Base-by-base conservation (phyloP, 192 early-diverging fungal species). In the Helicostylum pulchrum region DNA sequence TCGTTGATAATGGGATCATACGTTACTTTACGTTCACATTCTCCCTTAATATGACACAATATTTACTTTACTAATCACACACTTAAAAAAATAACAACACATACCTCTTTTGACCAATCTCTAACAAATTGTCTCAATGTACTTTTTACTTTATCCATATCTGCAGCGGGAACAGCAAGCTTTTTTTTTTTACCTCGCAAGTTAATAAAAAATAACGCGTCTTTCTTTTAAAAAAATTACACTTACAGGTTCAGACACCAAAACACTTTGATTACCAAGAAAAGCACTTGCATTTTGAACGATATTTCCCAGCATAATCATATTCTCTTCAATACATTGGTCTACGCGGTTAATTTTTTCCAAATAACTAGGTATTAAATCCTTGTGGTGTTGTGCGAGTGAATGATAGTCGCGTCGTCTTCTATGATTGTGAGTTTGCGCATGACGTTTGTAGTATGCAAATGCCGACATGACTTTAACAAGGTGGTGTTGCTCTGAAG, bases 41-140 rank as follows among this genome's bases (percentile, higher is more conserved):
- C 60, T 1, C 96, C 95, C 81, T 87, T 68, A 56, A 3, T 30
- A 56, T 21, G 7, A 6, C 9, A 9, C 9, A 39, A 39, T 3
- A 39, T 14, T 11, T 6, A 57, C n/a, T 21, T 21, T 42, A 20
- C 32, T 6, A 32, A 32, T n/a, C 4, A 9, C 5, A 10, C 21
- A 53, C 30, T 15, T 32, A 17, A 7, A 8, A 26, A 7, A 32
- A 54, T 15, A 17, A 14, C n/a, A 26, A 54, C 7, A 53, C 19
- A 21, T 30, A 47, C 50, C 39, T 68, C 32, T 53, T 36, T 61
- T 20, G 89, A 84, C 97, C 97, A 99, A 70, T 99, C 97, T 20
- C 97, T 80, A 32, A 94, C 93, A 84, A 98, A 92, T 70, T 98
- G 97, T 63, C 90, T 87, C 54, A 99, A 73, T 0, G 93, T 97